phyloP scores from a whole-genome alignment of 108 stramenopile species.

The Aureococcus anophagefferens region DNA sequence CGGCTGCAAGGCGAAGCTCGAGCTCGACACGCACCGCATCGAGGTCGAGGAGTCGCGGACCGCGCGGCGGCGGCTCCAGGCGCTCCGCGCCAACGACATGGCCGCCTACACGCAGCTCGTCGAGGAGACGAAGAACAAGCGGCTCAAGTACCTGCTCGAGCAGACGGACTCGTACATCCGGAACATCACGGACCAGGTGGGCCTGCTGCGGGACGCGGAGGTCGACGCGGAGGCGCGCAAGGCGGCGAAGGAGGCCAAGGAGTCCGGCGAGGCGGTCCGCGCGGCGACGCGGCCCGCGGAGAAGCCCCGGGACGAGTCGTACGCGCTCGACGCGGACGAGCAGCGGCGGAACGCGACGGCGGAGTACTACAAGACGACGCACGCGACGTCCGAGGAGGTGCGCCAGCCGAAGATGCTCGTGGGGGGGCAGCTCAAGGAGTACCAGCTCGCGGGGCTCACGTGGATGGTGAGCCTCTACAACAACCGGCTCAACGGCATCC shows the following conservation, averaged over 20 bases:
- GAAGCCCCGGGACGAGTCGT: not conserved
- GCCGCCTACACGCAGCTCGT: slow-evolving; percentile 33
- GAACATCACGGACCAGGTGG: slow-evolving; percentile 25
- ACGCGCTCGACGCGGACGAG: too few species aligned
- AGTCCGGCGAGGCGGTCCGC: not conserved
- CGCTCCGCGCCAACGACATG: slow-evolving; percentile 29
- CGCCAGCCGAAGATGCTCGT: not conserved
- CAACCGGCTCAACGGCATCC: slow-evolving; percentile 84
- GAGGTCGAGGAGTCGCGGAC: not conserved
- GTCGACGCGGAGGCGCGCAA: not conserved
- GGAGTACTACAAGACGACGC: not conserved
- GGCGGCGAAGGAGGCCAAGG: not conserved
- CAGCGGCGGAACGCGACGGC: not conserved
- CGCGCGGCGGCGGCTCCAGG: not conserved
- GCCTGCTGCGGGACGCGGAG: slow-evolving; percentile 18
- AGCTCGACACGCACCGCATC: not conserved
- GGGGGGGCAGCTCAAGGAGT: slow-evolving; percentile 65
- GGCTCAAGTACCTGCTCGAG: slow-evolving; percentile 26
- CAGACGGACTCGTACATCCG: slow-evolving; percentile 35
- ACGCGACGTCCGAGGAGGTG: not conserved
- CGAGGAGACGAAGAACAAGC: slow-evolving; percentile 35
- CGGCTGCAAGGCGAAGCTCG: not conserved
- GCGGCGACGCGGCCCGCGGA: not conserved
- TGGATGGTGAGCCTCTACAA: slow-evolving; percentile 94
- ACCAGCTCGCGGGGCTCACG: slow-evolving; percentile 88